Conservation (phyloP, 2,329 filamentous ascomycete species). For the Remersonia thermophila region DNA sequence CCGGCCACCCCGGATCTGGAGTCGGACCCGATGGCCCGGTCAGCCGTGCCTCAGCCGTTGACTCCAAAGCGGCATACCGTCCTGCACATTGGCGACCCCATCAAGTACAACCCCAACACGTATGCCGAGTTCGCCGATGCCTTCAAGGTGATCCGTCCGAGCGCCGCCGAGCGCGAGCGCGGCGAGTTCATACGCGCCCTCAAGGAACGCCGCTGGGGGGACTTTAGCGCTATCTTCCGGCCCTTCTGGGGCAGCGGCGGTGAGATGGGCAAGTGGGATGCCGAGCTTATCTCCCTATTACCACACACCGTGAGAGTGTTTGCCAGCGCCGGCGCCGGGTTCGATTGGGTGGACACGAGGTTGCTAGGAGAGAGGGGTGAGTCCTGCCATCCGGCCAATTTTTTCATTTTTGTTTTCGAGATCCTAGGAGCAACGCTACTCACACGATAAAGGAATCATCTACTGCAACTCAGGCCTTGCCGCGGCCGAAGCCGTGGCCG, state of each 20-base stretch:
- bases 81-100: conserved; percentile 60
- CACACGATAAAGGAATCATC: conserved; percentile 37
- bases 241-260: conserved; percentile 50
- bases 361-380: conserved; percentile 47
- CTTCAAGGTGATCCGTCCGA: conserved; percentile 41
- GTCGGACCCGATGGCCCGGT: not conserved
- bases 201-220: conserved; percentile 39
- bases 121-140: conserved; percentile 30
- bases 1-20: conserved; percentile 19
- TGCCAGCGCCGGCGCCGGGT: conserved; percentile 52
- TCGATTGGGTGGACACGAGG: conserved; percentile 54
- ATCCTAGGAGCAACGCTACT: no score
- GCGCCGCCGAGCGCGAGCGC: conserved; percentile 36
- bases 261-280: conserved; percentile 54
- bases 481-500: conserved; percentile 60
- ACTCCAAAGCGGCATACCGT: conserved; percentile 36
- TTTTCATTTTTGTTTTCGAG: no score
- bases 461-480: conserved; percentile 65
- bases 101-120: conserved; percentile 36
- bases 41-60: not conserved
- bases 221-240: conserved; percentile 39
- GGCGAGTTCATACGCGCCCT: conserved; percentile 37
- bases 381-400: no score
- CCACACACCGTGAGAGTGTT: conserved; percentile 47
- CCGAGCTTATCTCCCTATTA: conserved; percentile 43